A percentile compares a stretch with the other conserved stretches of the same genome.
Evolutionary conservation across 2,329 filamentous ascomycete genomes (phyloP).

Genomic region (Ascochyta fabae): DNA sequence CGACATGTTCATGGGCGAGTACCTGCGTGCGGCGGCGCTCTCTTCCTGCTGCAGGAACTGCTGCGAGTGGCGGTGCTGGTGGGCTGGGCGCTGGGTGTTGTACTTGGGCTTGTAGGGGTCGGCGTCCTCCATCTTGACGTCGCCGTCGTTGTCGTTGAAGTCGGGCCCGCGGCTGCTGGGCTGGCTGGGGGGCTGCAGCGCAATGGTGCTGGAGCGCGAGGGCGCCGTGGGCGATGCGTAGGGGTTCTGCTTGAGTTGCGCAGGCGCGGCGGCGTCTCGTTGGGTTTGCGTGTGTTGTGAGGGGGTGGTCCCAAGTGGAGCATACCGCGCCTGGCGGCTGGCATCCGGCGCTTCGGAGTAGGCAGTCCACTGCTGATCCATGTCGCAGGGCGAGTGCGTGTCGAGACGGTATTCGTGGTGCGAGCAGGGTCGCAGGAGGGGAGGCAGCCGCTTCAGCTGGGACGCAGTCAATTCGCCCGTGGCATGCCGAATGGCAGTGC

Average conservation of each 20-base stretch:
- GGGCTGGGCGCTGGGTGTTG: constrained; percentile 73
- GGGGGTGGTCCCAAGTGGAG: constrained; percentile 44
- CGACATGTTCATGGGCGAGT: constrained; percentile 95
- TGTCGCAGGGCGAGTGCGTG: constrained; percentile 22
- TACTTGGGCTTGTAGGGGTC: constrained; percentile 91
- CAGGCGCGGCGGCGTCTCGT: constrained; percentile 39
- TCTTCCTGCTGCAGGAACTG: constrained; percentile 76
- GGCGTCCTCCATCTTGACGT: constrained; percentile 78
- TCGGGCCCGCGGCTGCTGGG: constrained; percentile 41
- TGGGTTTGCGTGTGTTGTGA: constrained; percentile 41
- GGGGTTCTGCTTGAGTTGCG: constrained; percentile 44
- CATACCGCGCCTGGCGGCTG: constrained; percentile 48
- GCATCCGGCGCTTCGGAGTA: constrained; percentile 44
- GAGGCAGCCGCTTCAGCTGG: constrained; percentile 45
- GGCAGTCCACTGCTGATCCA: constrained; percentile 50
- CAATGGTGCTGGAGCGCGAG: constrained; percentile 15
- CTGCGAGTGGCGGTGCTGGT: constrained; percentile 77
- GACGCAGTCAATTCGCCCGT: constrained; percentile 40
- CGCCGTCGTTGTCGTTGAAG: constrained; percentile 53
- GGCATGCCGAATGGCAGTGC: constrained; percentile 41
- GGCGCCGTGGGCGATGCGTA: constrained; percentile 33
- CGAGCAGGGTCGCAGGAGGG: constrained; percentile 27
- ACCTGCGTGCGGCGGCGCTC: constrained; percentile 84
- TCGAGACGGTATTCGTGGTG: constrained; percentile 15
- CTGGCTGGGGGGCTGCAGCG: constrained; percentile 27